phyloP scores from a whole-genome alignment of 306 rosid species.

The Macrotyloma uniflorum region DNA sequence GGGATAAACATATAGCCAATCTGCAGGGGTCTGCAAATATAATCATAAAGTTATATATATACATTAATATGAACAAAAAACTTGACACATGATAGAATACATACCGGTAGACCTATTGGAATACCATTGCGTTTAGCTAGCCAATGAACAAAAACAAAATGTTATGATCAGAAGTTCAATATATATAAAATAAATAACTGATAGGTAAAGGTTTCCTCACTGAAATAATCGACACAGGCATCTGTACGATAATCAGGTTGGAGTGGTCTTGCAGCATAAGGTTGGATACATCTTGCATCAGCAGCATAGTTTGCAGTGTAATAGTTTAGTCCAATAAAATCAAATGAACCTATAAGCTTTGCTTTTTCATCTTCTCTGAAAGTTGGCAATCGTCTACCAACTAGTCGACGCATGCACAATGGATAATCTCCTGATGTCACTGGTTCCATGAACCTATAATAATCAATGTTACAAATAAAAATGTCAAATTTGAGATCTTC shows the following conservation, averaged over 20 bases:
- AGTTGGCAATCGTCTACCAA: slow-evolving; percentile 58
- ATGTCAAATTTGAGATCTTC: neutral
- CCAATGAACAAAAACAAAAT: no score
- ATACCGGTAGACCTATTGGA: slow-evolving; percentile 57
- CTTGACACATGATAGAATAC: no score
- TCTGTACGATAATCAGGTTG: slow-evolving; percentile 51
- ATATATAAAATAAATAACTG: neutral
- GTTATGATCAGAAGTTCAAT: neutral
- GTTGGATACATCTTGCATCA: no score
- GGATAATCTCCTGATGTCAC: slow-evolving; percentile 64
- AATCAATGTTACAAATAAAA: neutral
- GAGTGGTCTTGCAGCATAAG: no score
- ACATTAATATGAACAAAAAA: no score
- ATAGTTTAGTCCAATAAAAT: slow-evolving; percentile 72
- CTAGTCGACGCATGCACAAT: slow-evolving; percentile 44
- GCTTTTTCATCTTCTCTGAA: slow-evolving; percentile 45
- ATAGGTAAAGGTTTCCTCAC: slow-evolving; percentile 30
- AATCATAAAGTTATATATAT: no score
- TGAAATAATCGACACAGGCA: slow-evolving; percentile 30
- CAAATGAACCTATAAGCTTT: slow-evolving; percentile 50
- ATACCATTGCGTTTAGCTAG: slow-evolving; percentile 48
- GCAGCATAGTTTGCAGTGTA: slow-evolving; percentile 56
- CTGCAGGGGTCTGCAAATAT: slow-evolving; percentile 49
- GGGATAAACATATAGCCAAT: slow-evolving; percentile 54
- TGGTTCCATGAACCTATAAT: slow-evolving; percentile 58